Percentiles rank a stretch among this genome's conserved stretches.
Conservation (phyloP, 1,284 basidiomycete species). For the Cryptococcus sp. region DNA sequence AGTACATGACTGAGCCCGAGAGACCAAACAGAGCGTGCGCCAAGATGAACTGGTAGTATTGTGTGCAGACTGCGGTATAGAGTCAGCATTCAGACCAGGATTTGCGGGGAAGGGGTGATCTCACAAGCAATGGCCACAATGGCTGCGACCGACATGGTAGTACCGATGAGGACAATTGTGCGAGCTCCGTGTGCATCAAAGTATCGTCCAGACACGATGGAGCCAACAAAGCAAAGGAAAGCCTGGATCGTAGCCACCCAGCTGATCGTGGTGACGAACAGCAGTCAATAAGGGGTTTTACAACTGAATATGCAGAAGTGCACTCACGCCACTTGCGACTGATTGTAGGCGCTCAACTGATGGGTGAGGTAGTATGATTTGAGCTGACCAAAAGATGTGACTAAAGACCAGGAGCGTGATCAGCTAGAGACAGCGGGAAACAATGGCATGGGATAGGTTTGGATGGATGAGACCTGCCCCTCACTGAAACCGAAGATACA, state of each 20-base stretch:
- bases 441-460: background rate
- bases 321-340: conserved; percentile 46
- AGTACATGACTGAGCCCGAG: conserved; percentile 41
- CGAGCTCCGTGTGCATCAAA: conserved; percentile 49
- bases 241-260: conserved; percentile 47
- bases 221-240: conserved; percentile 39
- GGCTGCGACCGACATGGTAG: conserved; percentile 28
- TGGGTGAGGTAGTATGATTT: conserved; percentile 43
- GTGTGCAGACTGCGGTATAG: conserved; percentile 32
- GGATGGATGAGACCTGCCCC: conserved; percentile 10
- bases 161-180: conserved; percentile 31
- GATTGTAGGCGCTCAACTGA: conserved; percentile 38
- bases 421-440: background rate
- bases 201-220: conserved; percentile 42
- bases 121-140: conserved; percentile 47
- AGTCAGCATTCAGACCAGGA: background rate
- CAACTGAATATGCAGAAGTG: background rate
- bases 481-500: conserved; percentile 49
- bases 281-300: background rate
- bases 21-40: conserved; percentile 44
- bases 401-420: conserved; percentile 13
- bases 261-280: conserved; percentile 14
- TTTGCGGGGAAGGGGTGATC: conserved; percentile 8
- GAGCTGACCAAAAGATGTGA: conserved; percentile 45
- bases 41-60: conserved; percentile 51